Conservation (phyloP, 148 eudicot genomes). For the Silene latifolia region DNA sequence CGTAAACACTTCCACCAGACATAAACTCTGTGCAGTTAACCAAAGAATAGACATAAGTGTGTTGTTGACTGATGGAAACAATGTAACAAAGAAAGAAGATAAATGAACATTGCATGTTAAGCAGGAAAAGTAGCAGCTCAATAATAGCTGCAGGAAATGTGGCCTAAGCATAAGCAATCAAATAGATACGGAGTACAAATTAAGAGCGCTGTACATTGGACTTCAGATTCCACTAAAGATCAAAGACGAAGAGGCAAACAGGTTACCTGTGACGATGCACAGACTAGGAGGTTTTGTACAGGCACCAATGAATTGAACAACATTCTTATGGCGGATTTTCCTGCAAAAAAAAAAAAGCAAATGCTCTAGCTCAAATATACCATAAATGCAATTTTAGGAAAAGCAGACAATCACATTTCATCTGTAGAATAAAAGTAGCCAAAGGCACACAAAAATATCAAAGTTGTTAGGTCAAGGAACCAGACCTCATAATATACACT, state of each 20-base stretch:
- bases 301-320: constrained; percentile 98
- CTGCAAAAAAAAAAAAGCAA: constrained; percentile 41
- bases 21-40: constrained; percentile 58
- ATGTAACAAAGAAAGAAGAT: background rate
- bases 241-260: background rate
- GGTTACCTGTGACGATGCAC: constrained; percentile 90
- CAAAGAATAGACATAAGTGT: background rate
- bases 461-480: background rate
- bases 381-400: background rate
- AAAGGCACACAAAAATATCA: background rate
- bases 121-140: background rate
- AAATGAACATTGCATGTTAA: background rate
- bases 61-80: background rate
- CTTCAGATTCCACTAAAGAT: background rate
- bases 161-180: background rate
- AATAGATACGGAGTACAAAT: background rate
- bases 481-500: constrained; percentile 96
- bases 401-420: background rate
- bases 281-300: constrained; percentile 96
- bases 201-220: background rate
- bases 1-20: constrained; percentile 98
- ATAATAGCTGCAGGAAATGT: background rate
- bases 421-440: background rate
- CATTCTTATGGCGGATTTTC: constrained; percentile 98
- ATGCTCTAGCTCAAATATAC: constrained; percentile 7